Evolutionary conservation across 2,329 filamentous ascomycete species (phyloP).

Genomic region (Monosporascus sp.): DNA sequence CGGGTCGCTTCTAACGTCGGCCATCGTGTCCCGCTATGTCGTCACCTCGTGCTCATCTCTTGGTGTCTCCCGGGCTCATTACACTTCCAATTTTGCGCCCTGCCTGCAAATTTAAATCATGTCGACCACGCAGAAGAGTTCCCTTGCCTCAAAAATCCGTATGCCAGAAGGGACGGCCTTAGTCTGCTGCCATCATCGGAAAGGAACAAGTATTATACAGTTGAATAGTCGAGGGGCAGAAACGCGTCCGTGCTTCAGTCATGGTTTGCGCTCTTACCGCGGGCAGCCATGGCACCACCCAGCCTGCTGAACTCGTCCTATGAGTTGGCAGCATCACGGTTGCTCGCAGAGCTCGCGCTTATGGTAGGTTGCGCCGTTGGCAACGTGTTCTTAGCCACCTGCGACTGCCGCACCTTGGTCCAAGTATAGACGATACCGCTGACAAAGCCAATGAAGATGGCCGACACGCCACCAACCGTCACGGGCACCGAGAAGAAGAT

Average conservation of each 20-base stretch:
- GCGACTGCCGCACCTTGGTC: constrained; percentile 76
- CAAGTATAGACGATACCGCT: constrained; percentile 87
- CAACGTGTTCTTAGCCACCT: constrained; percentile 57
- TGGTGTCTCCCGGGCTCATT: background rate
- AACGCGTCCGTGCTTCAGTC: constrained; percentile 9
- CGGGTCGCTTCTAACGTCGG: too few relatives aligned
- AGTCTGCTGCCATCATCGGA: background rate
- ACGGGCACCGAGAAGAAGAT: constrained; percentile 94
- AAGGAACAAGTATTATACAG: constrained; percentile 23
- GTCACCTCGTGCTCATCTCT: too few relatives aligned
- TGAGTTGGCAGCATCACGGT: constrained; percentile 75
- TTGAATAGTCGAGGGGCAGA: constrained; percentile 12
- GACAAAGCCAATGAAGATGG: constrained; percentile 86
- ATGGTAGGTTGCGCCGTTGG: constrained; percentile 66
- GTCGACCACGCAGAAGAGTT: background rate
- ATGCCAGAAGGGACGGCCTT: background rate
- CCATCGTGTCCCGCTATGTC: too few relatives aligned
- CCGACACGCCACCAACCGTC: constrained; percentile 85
- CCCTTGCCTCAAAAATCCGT: background rate
- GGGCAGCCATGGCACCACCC: background rate
- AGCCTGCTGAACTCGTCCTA: constrained; percentile 23
- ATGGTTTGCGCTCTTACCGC: constrained; percentile 5
- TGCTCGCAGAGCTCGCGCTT: constrained; percentile 88
- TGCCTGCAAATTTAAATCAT: background rate
- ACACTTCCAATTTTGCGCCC: background rate